phyloP scores from a whole-genome alignment of 1,284 basidiomycete genomes.

The Psilocybe mexicana region DNA sequence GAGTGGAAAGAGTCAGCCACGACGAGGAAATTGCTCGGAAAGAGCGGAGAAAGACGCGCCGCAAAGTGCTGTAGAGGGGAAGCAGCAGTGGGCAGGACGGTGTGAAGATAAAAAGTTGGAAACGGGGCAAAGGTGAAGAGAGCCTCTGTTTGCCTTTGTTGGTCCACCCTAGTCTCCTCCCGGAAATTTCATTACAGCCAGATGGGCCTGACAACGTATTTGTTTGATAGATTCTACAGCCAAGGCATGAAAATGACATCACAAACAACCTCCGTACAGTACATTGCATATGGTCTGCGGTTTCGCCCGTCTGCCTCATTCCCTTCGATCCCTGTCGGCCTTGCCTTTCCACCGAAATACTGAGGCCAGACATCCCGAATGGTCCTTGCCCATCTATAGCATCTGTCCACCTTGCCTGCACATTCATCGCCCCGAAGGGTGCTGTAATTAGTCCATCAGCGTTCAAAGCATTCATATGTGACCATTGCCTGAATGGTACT shows the following conservation, averaged over 20 bases:
- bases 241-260: slow-evolving; percentile 5
- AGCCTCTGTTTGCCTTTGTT: slow-evolving; percentile 19
- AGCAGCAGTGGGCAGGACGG: slow-evolving; percentile 14
- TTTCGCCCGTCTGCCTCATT: too few species aligned
- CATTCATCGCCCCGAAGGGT: too few species aligned
- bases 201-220: not conserved
- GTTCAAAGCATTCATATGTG: not conserved
- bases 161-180: slow-evolving; percentile 5
- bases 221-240: not conserved
- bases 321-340: not conserved
- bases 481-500: not conserved
- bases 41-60: slow-evolving; percentile 12
- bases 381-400: too few species aligned
- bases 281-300: not conserved
- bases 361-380: not conserved
- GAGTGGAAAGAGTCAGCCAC: not conserved
- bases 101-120: slow-evolving; percentile 16
- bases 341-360: not conserved
- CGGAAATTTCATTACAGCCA: slow-evolving; percentile 1
- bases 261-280: slow-evolving; percentile 1
- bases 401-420: not conserved
- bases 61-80: slow-evolving; percentile 16
- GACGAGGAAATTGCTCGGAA: not conserved
- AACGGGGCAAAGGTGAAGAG: not conserved
- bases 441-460: not conserved